Base-by-base conservation (phyloP, 2,329 filamentous ascomycete species). In the Mariannaea elegans region DNA sequence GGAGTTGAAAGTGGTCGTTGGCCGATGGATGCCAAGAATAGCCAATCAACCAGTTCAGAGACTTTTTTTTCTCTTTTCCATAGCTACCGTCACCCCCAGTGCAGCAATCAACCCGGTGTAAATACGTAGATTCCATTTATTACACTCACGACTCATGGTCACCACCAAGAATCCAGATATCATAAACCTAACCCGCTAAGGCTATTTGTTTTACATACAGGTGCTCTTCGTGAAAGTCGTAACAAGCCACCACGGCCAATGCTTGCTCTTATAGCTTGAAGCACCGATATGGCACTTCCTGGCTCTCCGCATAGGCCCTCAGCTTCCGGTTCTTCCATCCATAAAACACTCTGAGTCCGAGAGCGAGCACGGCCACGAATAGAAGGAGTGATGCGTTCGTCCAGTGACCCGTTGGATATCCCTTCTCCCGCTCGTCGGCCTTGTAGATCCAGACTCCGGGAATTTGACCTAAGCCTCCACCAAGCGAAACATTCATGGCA, bases 381-480 rank as follows among this genome's bases (percentile, higher is more conserved):
- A 90, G 76, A 38, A 90, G 68, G 65, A 90, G 73, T 10, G 68
- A 87, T 2, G 85, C 86, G 70, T 90, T 90, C 4, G 82, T 83
- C 85, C 86, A 90, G 70, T 92, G 89, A 0, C 90, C 90, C 0
- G 88, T 91, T 0, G 88, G 88, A 71, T 90, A 92, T 0, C 90
- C 89, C 9, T 66, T 75, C 19, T 76, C 72, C 16, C 81, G 83
- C 73, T 92, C 87, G 10, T 84, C 76, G 1, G 84, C 80, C 69
- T 89, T 89, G 75, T 91, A 92, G 62, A 91, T 91, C 88, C 88
- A 92, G 1, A 91, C 87, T 0, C 89, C 90, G 0, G 87, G 84
- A 38, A 92, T 92, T 73, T 92, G 89, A 0, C 90, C 89, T 0
- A 89, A 81, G 0, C 88, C 89, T 0, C 88, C 89, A 47, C 82